A percentile compares a stretch with the other conserved stretches of the same genome.
Conservation (phyloP, 495 filamentous ascomycete genomes). For the Aspergillus diversus region DNA sequence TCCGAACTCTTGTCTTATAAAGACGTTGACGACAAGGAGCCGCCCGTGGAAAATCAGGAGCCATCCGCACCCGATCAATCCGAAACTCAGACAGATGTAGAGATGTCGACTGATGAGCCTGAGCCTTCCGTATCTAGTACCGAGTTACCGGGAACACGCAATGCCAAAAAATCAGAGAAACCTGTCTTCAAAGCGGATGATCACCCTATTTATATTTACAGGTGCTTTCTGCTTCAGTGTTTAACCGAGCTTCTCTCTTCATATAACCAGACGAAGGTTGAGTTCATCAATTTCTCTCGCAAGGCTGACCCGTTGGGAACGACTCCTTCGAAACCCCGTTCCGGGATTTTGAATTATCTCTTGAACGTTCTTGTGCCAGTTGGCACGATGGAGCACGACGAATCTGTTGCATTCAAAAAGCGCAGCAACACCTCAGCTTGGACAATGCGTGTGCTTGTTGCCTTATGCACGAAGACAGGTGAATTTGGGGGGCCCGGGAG, state of each 20-base stretch:
- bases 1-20: slow-evolving; percentile 90
- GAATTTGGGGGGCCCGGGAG: slow-evolving; percentile 57
- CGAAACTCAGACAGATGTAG: slow-evolving; percentile 53
- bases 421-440: slow-evolving; percentile 79
- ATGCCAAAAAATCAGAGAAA: slow-evolving; percentile 70
- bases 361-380: slow-evolving; percentile 82
- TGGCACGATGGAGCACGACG: slow-evolving; percentile 72
- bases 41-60: slow-evolving; percentile 54
- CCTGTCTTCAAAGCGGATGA: slow-evolving; percentile 85
- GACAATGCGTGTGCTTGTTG: slow-evolving; percentile 82
- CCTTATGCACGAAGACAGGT: slow-evolving; percentile 83
- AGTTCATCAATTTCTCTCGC: slow-evolving; percentile 98
- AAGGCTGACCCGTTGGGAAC: slow-evolving; percentile 78
- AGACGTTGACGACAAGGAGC: slow-evolving; percentile 84
- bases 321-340: slow-evolving; percentile 92
- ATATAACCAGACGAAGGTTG: slow-evolving; percentile 92
- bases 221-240: slow-evolving; percentile 93
- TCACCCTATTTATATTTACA: slow-evolving; percentile 93
- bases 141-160: slow-evolving; percentile 33
- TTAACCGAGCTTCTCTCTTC: slow-evolving; percentile 89
- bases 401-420: slow-evolving; percentile 78
- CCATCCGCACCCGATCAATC: slow-evolving; percentile 32
- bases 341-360: slow-evolving; percentile 90
- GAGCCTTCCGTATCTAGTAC: slow-evolving; percentile 44
- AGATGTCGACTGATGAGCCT: slow-evolving; percentile 49